phyloP scores from a whole-genome alignment of 371 early-diverging fungal species.

The Rhizopus delemar region DNA sequence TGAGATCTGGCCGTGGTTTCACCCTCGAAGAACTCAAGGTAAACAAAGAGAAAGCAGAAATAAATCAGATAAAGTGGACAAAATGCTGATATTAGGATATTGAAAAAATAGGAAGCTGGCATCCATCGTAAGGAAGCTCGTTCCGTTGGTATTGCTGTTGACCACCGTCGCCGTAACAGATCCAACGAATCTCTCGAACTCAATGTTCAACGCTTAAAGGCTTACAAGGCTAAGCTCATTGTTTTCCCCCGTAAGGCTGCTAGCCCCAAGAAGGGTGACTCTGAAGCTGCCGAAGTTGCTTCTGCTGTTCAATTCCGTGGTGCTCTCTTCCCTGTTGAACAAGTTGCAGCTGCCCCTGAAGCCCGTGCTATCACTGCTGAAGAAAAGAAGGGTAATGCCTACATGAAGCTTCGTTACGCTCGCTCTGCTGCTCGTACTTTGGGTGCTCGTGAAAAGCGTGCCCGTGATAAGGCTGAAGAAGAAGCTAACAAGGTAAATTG shows the following conservation, averaged over 20 bases:
- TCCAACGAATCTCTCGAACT: constrained; percentile 93
- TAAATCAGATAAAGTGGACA: not conserved
- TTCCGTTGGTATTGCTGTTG: constrained; percentile 97
- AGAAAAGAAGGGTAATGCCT: constrained; percentile 82
- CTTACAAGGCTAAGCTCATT: constrained; percentile 91
- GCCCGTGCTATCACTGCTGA: constrained; percentile 84
- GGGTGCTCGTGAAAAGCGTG: constrained; percentile 85
- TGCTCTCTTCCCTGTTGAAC: constrained; percentile 74
- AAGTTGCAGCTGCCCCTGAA: constrained; percentile 65
- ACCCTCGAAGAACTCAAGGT: constrained; percentile 98
- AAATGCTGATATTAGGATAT: not conserved
- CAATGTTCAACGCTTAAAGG: constrained; percentile 97
- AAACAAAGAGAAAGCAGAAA: constrained; percentile 12
- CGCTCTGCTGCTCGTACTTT: constrained; percentile 78
- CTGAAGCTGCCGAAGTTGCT: constrained; percentile 62
- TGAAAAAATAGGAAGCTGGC: constrained; percentile 78
- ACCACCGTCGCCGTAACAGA: constrained; percentile 97
- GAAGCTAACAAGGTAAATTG: constrained; percentile 75
- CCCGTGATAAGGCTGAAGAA: constrained; percentile 80
- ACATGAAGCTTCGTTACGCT: constrained; percentile 86
- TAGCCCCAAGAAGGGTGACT: constrained; percentile 80
- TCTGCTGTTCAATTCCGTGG: constrained; percentile 76
- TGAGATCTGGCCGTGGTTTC: constrained; percentile 98
- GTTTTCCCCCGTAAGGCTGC: constrained; percentile 74
- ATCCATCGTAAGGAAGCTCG: constrained; percentile 93